Evolutionary conservation across 2,329 filamentous ascomycete genomes (phyloP).

Genomic region (Calonectria hawksworthii): DNA sequence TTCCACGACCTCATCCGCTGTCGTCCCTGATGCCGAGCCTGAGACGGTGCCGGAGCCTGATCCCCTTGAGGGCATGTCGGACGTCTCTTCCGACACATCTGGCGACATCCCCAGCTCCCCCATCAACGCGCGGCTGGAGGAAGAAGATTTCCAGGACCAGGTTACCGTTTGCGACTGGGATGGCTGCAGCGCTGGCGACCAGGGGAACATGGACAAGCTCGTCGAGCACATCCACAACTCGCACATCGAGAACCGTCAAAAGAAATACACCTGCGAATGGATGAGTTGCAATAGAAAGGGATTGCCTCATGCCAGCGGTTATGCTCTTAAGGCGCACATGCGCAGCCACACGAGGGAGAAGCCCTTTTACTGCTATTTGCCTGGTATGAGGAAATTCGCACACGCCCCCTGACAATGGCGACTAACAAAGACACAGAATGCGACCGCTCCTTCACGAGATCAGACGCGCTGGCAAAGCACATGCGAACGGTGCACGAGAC

Average conservation of each 20-base stretch:
- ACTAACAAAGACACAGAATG: constrained; percentile 76
- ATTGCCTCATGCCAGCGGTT: constrained; percentile 92
- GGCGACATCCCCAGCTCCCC: constrained; percentile 85
- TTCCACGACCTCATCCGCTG: constrained; percentile 61
- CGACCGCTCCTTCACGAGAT: constrained; percentile 95
- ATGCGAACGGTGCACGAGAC: constrained; percentile 99
- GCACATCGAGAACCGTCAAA: constrained; percentile 93
- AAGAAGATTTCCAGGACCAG: constrained; percentile 83
- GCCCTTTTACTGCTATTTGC: constrained; percentile 95
- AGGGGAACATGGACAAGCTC: constrained; percentile 84
- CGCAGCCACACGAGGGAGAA: constrained; percentile 98
- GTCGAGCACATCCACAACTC: constrained; percentile 91
- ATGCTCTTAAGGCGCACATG: constrained; percentile 97
- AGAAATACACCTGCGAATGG: constrained; percentile 99
- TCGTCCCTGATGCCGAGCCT: constrained; percentile 57
- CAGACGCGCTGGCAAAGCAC: constrained; percentile 95
- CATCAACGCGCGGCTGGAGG: constrained; percentile 75
- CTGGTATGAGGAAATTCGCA: constrained; percentile 70
- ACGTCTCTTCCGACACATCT: constrained; percentile 91
- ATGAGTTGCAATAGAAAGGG: constrained; percentile 89
- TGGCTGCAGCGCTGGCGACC: constrained; percentile 77
- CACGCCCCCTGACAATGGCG: too few species aligned
- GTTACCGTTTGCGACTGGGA: constrained; percentile 85
- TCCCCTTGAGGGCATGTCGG: constrained; percentile 71
- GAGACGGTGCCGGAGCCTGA: constrained; percentile 64